A percentile compares a stretch with the other conserved stretches of the same genome.
Conservation (phyloP, 1,139 yeast genomes). For the Suhomyces choctaworum region DNA sequence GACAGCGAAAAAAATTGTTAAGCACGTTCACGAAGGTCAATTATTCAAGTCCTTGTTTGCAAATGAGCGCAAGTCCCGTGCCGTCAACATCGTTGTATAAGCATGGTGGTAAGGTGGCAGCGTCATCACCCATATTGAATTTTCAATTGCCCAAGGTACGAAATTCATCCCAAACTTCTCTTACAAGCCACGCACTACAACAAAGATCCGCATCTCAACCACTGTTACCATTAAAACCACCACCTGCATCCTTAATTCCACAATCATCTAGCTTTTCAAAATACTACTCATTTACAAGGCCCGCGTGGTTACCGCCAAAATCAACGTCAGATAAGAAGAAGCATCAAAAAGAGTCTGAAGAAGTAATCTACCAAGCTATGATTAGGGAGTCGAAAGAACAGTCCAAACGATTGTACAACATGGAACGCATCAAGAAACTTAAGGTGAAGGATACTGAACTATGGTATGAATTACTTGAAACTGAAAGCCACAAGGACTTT, state of each 20-base stretch:
- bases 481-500: constrained; percentile 21
- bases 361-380: constrained; percentile 50
- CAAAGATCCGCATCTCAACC: constrained; percentile 5
- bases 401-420: constrained; percentile 25
- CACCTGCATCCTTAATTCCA: constrained; percentile 4
- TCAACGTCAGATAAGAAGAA: constrained; percentile 50
- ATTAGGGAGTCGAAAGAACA: constrained; percentile 39
- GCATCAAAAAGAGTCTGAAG: constrained; percentile 58
- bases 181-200: constrained; percentile 4
- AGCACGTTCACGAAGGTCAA: constrained; percentile 24
- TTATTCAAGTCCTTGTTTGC: constrained; percentile 10
- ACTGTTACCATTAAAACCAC: constrained; percentile 3
- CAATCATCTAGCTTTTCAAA: constrained; percentile 18
- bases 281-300: constrained; percentile 55
- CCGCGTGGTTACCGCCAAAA: constrained; percentile 70
- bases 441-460: constrained; percentile 33
- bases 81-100: constrained; percentile 1
- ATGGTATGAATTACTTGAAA: constrained; percentile 47
- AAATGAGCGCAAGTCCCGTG: constrained; percentile 1
- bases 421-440: constrained; percentile 29
- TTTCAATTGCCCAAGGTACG: constrained; percentile 2
- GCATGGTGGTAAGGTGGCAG: constrained; percentile 1
- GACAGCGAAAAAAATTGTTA: constrained; percentile 35
- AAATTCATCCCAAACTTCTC: constrained; percentile 13
- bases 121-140: constrained; percentile 11